Conservation (phyloP, 2,329 filamentous ascomycete species). For the Pseudogymnoascus sp. region DNA sequence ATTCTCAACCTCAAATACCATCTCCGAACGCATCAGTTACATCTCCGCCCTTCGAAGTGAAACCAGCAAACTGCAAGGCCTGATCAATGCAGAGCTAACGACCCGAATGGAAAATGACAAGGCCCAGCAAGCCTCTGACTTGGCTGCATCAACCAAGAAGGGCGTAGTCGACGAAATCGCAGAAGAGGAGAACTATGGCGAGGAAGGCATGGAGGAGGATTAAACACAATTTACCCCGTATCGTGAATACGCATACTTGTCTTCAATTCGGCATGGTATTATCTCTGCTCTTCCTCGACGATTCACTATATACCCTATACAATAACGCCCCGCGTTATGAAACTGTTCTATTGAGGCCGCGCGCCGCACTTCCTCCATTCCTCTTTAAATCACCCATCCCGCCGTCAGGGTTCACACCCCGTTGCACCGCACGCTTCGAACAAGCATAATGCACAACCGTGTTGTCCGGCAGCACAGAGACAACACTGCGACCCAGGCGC, state of each 20-base stretch:
- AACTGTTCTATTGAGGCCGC: background rate
- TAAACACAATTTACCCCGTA: slow-evolving; percentile 26
- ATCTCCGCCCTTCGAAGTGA: slow-evolving; percentile 52
- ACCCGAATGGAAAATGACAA: slow-evolving; percentile 69
- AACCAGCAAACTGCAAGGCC: slow-evolving; percentile 52
- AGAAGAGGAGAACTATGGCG: slow-evolving; percentile 76
- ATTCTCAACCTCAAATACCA: slow-evolving; percentile 30
- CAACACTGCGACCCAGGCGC: slow-evolving; percentile 81
- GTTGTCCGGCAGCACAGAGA: slow-evolving; percentile 81
- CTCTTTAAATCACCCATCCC: background rate
- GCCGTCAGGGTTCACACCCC: slow-evolving; percentile 17
- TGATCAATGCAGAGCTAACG: slow-evolving; percentile 66
- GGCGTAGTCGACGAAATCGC: slow-evolving; percentile 44
- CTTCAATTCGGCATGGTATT: background rate
- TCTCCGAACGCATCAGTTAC: slow-evolving; percentile 49
- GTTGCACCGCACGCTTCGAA: slow-evolving; percentile 44
- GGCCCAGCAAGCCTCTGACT: slow-evolving; percentile 34
- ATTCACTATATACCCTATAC: slow-evolving; percentile 3
- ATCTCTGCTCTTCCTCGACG: background rate
- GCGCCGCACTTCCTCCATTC: background rate
- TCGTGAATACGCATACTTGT: background rate
- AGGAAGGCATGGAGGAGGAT: slow-evolving; percentile 67
- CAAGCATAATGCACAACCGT: slow-evolving; percentile 78
- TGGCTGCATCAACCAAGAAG: slow-evolving; percentile 27
- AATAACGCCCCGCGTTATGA: slow-evolving; percentile 4